Percentiles rank a stretch among this genome's conserved stretches.
These are phyloP conservation scores for Coccomyxa sp. DNA, from an alignment of 139 green algal genomes.

Conservation along the genomic window DNA sequence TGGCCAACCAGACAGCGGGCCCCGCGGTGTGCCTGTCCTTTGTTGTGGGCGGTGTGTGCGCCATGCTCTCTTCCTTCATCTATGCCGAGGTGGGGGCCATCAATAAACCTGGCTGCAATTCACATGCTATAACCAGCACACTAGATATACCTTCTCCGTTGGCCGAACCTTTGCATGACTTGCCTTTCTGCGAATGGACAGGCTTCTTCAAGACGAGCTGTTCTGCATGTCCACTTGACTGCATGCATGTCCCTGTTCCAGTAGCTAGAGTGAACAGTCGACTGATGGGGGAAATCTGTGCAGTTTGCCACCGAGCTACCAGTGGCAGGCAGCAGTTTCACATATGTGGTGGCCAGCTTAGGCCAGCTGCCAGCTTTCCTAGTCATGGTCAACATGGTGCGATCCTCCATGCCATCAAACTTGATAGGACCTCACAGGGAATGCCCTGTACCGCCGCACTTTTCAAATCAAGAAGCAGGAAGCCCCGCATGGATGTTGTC, in stretches of 20 bases:
- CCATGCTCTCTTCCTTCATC: background rate
- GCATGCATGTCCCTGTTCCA: background rate
- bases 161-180: too few relatives aligned
- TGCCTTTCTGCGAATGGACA: background rate
- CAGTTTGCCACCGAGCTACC: background rate
- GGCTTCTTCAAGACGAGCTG: background rate
- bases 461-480: too few relatives aligned
- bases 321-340: background rate
- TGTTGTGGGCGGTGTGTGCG: background rate
- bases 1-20: background rate
- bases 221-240: background rate
- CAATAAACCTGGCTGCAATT: background rate
- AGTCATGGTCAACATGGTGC: background rate
- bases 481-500: too few relatives aligned
- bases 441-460: too few relatives aligned
- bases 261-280: background rate
- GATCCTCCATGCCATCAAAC: too few relatives aligned
- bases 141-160: too few relatives aligned
- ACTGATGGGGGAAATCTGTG: background rate
- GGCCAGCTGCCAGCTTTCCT: background rate
- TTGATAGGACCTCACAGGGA: too few relatives aligned
- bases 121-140: too few relatives aligned
- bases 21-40: background rate
- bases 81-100: background rate
- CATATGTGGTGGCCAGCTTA: background rate